Evolutionary conservation across 2,329 filamentous ascomycete species (phyloP).

Genomic region (Epichloe hybrida): DNA sequence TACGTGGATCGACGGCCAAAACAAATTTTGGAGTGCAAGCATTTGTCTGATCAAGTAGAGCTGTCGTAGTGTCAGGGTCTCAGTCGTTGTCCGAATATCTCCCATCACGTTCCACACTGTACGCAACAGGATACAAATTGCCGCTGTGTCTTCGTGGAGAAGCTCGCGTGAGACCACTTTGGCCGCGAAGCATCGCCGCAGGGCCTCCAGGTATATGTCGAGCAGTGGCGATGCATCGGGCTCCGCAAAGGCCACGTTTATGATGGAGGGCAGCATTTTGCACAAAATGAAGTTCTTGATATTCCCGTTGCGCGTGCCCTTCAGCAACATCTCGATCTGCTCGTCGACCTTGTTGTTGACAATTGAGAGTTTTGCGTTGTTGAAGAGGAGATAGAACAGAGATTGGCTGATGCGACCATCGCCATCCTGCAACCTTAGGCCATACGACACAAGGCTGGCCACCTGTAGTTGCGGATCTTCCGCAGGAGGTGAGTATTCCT

Average conservation of each 20-base stretch:
- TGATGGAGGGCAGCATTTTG: conserved; percentile 41
- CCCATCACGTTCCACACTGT: conserved; percentile 17
- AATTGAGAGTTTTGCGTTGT: conserved; percentile 42
- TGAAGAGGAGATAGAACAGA: conserved; percentile 43
- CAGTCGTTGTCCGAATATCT: conserved; percentile 9
- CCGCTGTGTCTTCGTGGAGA: conserved; percentile 17
- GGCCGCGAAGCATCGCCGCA: conserved; percentile 23
- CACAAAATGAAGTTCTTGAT: conserved; percentile 35
- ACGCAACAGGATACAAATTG: conserved; percentile 20
- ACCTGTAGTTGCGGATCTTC: conserved; percentile 44
- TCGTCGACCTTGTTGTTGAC: conserved; percentile 33
- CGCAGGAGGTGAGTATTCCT: conserved; percentile 39
- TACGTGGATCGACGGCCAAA: conserved; percentile 18
- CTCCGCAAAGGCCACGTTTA: conserved; percentile 24
- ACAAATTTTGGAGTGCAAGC: conserved; percentile 15
- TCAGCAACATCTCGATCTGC: conserved; percentile 31
- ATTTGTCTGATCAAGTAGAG: conserved; percentile 18
- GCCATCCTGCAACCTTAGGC: conserved; percentile 38
- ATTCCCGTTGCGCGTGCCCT: conserved; percentile 31
- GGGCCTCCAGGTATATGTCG: conserved; percentile 34
- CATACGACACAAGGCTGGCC: conserved; percentile 42
- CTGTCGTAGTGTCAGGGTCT: conserved; percentile 10
- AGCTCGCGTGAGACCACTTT: conserved; percentile 25
- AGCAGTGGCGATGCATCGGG: conserved; percentile 32
- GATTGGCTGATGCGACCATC: conserved; percentile 32